Base-by-base conservation (phyloP, 1,284 basidiomycete species). In the Pseudozyma flocculosa region DNA sequence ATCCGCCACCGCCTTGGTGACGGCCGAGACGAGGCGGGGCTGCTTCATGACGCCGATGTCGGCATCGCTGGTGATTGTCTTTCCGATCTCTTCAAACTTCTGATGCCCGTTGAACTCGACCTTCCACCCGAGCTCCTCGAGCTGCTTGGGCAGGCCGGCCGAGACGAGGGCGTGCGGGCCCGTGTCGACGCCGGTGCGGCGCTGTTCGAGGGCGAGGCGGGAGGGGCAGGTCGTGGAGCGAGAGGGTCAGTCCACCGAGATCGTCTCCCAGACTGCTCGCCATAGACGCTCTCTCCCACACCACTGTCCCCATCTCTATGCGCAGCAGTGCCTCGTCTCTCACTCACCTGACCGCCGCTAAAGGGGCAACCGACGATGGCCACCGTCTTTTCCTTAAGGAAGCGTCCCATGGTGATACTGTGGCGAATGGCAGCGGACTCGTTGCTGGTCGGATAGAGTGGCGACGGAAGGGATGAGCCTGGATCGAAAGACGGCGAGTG, bases 61-160 rank as follows among this genome's bases (percentile, higher is more conserved):
- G 9, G 52, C 44, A 43, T 75, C 72, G 13, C 43, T 42, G 26
- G 64, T 55, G 38, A 69, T 48, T 7, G 67, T 41, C 7, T 63
- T 44, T 82, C 83, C 78, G 48, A 92, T 85, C 46, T 87, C 85
- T 72, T 90, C 87, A 73, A 95, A 94, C 62, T 88, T 85, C 77
- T 93, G 89, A 72, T 92, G 88, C 2, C 89, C 88, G 62, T 92
- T 86, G 76, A 94, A 92, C 45, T 86, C 80, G 71, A 96, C 92
- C 23, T 86, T 82, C 91, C 92, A 97, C 43, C 91, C 92, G 23
- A 98, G 85, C 13, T 82, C 48, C 48, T 70, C 54, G 59, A 78
- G 65, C 65, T 75, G 75, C 39, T 61, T 34, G 44, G 58, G 54
- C 40, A 78, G 63, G 4, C 71, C 75, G 1, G 74, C 74, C 26